Base-by-base conservation (phyloP, 305 asterid genomes). In the Solanum hybrid region DNA sequence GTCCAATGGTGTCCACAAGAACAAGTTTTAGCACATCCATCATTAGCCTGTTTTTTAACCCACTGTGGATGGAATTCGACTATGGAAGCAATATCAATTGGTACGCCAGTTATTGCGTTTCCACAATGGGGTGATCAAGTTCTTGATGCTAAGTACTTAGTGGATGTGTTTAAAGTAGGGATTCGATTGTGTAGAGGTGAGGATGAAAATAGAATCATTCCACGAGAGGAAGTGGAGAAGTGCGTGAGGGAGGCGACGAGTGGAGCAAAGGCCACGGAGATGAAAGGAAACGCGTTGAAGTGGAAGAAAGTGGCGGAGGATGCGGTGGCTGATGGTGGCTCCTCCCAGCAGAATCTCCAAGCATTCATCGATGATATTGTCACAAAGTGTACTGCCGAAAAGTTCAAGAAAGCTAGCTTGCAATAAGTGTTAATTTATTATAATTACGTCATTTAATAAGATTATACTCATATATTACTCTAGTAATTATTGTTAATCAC, bases 101-200 rank as follows among this genome's bases (percentile, higher is more conserved):
- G 98, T 4, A 95, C 94, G 0, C 98, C 98, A 34, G 92, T 95
- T 70, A 89, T 94, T 91, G 96, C 98, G 17, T 95, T 95, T 80
- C 99, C 99, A 0, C 97, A 93, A 85, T 97, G 98, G 97, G 99
- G 98, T 2, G 99, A 97, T 77, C 99, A 97, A 93, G 98, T 97
- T 65, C 94, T 96, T 38, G 92, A 96, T 83, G 99, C 98, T 0
- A 97, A 95, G 93, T 97, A 91, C 38, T 79, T 96, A 90, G 97
- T 95, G 24, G 99, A 97, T 13, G 96, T 92, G 32, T 95, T 93
- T 39, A 91, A 91, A 90, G 95, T 95, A 11, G 99, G 99, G 51
- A 61, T 94, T n/a, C 92, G 96, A 88, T 34, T 97, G 94, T 91
- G 95, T 51, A 92, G 98, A 89, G 98, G 98, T 4, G 98, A 93